Conservation (phyloP, 306 rosid genomes). For the Erythrophleum fordii region DNA sequence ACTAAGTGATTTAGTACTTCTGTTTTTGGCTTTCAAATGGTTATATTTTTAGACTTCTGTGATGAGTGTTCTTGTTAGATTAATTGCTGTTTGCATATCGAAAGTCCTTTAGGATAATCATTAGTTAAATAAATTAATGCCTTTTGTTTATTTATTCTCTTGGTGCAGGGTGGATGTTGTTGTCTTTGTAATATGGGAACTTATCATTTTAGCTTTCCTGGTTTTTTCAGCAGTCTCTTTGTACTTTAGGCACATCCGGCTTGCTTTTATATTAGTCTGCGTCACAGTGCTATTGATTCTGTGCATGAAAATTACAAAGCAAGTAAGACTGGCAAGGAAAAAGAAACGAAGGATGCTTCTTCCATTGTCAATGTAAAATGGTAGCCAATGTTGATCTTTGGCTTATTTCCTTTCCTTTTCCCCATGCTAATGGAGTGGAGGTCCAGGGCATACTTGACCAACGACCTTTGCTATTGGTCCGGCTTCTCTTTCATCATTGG, state of each 20-base stretch:
- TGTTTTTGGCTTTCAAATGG: background rate
- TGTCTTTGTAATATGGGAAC: conserved; percentile 97
- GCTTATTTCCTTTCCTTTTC: conserved; percentile 31
- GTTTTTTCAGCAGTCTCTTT: conserved; percentile 90
- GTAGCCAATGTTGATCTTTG: conserved; percentile 41
- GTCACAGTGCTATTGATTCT: conserved; percentile 77
- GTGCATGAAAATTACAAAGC: conserved; percentile 96
- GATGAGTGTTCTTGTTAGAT: conserved; percentile 15
- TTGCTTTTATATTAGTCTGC: conserved; percentile 78
- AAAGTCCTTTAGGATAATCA: conserved; percentile 8
- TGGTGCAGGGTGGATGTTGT: conserved; percentile 98
- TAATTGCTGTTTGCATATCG: conserved; percentile 11
- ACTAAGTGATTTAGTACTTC: background rate
- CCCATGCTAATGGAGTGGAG: conserved; percentile 35
- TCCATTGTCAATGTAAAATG: conserved; percentile 89
- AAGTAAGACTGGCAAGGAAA: conserved; percentile 92
- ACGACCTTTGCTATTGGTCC: conserved; percentile 29
- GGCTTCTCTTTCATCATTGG: conserved; percentile 37
- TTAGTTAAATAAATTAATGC: conserved; percentile 19
- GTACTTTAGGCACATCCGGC: conserved; percentile 86
- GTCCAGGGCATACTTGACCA: conserved; percentile 35
- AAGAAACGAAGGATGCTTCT: conserved; percentile 99
- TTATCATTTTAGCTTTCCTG: conserved; percentile 87
- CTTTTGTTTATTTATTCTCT: conserved; percentile 38
- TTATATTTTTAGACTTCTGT: background rate